Base-by-base conservation (phyloP, 1,139 yeast genomes). In the Yamadazyma diospyri region DNA sequence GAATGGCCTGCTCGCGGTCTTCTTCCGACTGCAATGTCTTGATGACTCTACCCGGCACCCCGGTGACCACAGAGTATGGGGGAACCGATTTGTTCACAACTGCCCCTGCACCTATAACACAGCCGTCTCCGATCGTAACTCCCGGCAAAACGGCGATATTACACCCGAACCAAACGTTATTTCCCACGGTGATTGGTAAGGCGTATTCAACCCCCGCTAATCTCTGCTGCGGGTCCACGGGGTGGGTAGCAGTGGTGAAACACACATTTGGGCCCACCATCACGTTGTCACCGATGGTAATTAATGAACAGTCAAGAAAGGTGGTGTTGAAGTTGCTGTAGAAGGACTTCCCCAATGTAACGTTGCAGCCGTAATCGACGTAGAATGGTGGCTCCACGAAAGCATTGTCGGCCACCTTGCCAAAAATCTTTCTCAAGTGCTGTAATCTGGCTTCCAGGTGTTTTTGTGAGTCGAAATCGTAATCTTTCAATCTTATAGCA, bases 141-240 rank as follows among this genome's bases (percentile, higher is more conserved):
- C 87, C 88, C 2, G 84, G 83, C 34, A 81, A 55, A 5, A 81
- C 65, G 1, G 62, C 60, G 15, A 61, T 72, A 30, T 68, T 64
- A 2, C 78, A 67, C 7, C 85, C 84, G 29, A 81, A 59, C 89
- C 89, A 81, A 12, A 77, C 82, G 38, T 74, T 70, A 47, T 77
- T 65, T 0, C 82, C 86, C 17, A 81, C 76, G 2, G 55, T 61
- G 19, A 81, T 69, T 3, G 83, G 80, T 25, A 52, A 50, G 0
- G 81, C 81, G 43, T 59, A 71, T 47, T 79, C 85, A 14, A 65
- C 64, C 1, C 64, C 69, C 0, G 54, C 55, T 16, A 50, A 42
- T 34, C 88, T 59, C 33, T 59, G 55, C 12, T 57, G 46, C 0
- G 80, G 72, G 37, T 77, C 81, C 3, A 69, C 48, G 2, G 83